These are phyloP conservation scores for Amorphotheca resinae DNA, from an alignment of 495 filamentous ascomycete species.

Conservation along the genomic window DNA sequence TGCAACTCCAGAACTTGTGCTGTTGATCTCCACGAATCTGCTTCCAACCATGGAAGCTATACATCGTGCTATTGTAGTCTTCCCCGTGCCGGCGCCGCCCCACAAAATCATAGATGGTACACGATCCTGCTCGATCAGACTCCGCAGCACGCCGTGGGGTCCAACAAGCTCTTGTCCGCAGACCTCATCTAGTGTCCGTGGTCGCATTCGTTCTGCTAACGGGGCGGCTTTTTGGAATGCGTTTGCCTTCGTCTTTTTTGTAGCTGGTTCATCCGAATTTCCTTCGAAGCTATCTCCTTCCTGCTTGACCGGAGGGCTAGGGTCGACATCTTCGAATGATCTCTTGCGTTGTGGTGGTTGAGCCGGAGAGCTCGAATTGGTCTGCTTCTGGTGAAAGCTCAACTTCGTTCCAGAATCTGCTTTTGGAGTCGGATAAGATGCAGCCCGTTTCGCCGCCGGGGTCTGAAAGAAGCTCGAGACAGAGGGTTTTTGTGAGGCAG, in stretches of 20 bases:
- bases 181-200: constrained; percentile 69
- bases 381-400: constrained; percentile 12
- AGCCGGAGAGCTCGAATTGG: not conserved
- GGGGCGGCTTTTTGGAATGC: constrained; percentile 59
- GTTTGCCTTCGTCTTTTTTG: constrained; percentile 49
- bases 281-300: constrained; percentile 1
- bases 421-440: constrained; percentile 23
- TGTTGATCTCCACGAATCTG: constrained; percentile 93
- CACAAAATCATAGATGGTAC: constrained; percentile 94
- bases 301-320: constrained; percentile 16
- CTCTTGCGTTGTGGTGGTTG: constrained; percentile 11
- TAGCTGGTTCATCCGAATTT: constrained; percentile 22
- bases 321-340: constrained; percentile 20
- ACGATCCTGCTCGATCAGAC: constrained; percentile 76
- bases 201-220: constrained; percentile 89
- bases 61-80: constrained; percentile 93
- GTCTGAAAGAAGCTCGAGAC: constrained; percentile 72
- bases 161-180: constrained; percentile 89
- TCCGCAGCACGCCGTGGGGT: constrained; percentile 65
- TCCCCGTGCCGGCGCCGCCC: constrained; percentile 86
- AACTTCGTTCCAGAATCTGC: constrained; percentile 12
- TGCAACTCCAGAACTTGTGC: constrained; percentile 78
- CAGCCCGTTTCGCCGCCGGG: constrained; percentile 43
- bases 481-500: constrained; percentile 21
- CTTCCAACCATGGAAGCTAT: constrained; percentile 70